A percentile compares a stretch with the other conserved stretches of the same genome.
Evolutionary conservation across 2,329 filamentous ascomycete genomes (phyloP).

Genomic region (Xylaria sp.): DNA sequence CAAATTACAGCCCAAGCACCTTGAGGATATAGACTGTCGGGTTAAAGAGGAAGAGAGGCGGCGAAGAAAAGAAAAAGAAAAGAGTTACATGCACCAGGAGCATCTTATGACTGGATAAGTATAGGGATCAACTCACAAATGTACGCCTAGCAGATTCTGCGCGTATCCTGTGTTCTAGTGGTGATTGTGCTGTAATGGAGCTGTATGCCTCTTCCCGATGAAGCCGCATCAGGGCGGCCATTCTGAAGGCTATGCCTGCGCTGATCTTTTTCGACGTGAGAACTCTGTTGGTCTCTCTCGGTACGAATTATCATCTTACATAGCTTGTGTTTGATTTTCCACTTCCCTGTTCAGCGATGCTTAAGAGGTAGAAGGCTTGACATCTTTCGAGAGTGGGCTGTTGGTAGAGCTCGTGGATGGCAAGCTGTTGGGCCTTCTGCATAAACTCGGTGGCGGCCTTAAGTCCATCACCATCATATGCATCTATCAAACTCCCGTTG

Average conservation of each 20-base stretch:
- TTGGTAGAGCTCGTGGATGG: slow-evolving; percentile 53
- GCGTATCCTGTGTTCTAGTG: slow-evolving; percentile 48
- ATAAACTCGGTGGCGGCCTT: slow-evolving; percentile 58
- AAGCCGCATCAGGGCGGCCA: slow-evolving; percentile 58
- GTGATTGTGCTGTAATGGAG: slow-evolving; percentile 43
- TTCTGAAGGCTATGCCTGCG: slow-evolving; percentile 58
- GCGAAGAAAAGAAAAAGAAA: no score
- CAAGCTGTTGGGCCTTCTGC: slow-evolving; percentile 51
- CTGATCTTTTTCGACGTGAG: slow-evolving; percentile 49
- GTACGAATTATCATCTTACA: slow-evolving; percentile 43
- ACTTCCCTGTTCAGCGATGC: slow-evolving; percentile 61
- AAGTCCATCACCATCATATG: slow-evolving; percentile 55
- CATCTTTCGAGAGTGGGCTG: slow-evolving; percentile 57
- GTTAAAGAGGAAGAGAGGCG: no score
- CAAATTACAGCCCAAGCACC: not conserved
- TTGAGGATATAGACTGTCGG: not conserved
- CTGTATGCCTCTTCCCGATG: slow-evolving; percentile 59
- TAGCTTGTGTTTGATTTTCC: slow-evolving; percentile 57
- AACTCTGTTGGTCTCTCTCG: not conserved
- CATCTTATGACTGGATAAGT: not conserved
- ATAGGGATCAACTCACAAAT: slow-evolving; percentile 44
- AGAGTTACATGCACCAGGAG: no score
- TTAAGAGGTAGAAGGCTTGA: slow-evolving; percentile 61
- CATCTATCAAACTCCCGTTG: slow-evolving; percentile 50
- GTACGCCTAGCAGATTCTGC: slow-evolving; percentile 61